Conservation (phyloP, 2,329 filamentous ascomycete genomes). For the Colletotrichum melonis region DNA sequence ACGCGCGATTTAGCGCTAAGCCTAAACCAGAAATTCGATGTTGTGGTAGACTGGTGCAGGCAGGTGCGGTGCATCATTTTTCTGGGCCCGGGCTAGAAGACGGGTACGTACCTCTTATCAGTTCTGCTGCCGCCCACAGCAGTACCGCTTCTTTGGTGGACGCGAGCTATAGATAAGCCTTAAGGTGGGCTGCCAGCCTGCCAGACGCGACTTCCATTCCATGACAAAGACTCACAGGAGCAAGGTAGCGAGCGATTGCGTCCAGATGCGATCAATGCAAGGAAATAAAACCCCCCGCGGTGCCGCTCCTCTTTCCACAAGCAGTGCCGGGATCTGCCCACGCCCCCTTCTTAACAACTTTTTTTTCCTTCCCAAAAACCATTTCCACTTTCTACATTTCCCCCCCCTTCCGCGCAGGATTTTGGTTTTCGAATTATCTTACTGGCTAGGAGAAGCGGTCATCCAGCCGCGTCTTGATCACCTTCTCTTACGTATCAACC, state of each 20-base stretch:
- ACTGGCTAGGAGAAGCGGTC: slow-evolving; percentile 7
- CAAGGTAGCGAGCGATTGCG: too few relatives aligned
- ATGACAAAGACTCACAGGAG: too few relatives aligned
- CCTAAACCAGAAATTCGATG: slow-evolving; percentile 38
- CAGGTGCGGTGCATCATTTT: slow-evolving; percentile 26
- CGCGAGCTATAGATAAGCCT: too few relatives aligned
- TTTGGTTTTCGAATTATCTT: neutral
- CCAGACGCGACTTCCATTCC: too few relatives aligned
- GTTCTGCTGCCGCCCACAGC: neutral
- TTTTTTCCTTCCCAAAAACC: neutral
- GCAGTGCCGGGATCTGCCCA: too few relatives aligned
- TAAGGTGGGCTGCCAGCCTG: too few relatives aligned
- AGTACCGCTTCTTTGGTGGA: too few relatives aligned
- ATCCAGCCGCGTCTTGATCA: neutral
- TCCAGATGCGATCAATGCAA: neutral
- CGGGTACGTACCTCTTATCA: slow-evolving; percentile 21
- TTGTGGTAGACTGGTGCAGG: slow-evolving; percentile 10
- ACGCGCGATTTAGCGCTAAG: slow-evolving; percentile 43
- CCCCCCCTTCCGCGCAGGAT: neutral
- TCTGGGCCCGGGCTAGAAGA: slow-evolving; percentile 3
- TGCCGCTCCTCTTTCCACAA: neutral
- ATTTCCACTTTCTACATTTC: neutral
- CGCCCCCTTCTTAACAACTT: neutral
- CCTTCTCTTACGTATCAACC: too few relatives aligned
- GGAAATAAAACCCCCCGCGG: slow-evolving; percentile 25